Evolutionary conservation across 805 yeast genomes (phyloP).

Genomic region (Candida boleticola): DNA sequence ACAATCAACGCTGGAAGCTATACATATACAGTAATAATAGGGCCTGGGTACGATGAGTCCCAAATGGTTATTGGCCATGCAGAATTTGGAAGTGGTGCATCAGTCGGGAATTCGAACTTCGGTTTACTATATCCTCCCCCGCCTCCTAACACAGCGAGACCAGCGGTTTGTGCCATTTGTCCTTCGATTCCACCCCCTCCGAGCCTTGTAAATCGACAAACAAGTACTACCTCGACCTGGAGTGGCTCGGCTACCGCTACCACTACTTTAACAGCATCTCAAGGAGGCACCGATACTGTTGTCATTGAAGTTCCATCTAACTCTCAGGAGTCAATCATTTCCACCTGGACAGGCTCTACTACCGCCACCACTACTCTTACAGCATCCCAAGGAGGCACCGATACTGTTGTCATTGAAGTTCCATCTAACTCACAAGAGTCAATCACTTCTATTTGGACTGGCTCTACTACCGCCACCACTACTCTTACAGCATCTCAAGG

Average conservation of each 20-base stretch:
- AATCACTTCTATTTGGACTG: constrained; percentile 6
- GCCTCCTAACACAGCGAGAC: not conserved
- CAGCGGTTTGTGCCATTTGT: not conserved
- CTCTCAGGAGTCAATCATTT: constrained; percentile 3
- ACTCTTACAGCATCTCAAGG: not conserved
- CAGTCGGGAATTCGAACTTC: not conserved
- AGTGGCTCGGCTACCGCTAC: constrained; percentile 9
- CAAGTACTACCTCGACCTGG: constrained; percentile 8
- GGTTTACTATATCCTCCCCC: not conserved
- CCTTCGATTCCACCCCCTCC: not conserved
- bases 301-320: constrained; percentile 10
- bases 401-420: not conserved
- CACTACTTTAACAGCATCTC: constrained; percentile 6
- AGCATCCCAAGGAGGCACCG: not conserved
- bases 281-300: constrained; percentile 9
- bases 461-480: not conserved
- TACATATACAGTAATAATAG: not conserved
- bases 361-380: not conserved
- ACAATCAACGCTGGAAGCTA: not conserved
- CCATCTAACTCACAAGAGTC: not conserved
- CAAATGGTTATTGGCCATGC: not conserved
- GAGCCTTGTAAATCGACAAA: not conserved
- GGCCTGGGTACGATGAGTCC: not conserved
- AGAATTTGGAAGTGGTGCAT: not conserved
- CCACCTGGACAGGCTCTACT: constrained; percentile 4